phyloP scores from a whole-genome alignment of 768 basidiomycete genomes.

The Naganishia kalamii region DNA sequence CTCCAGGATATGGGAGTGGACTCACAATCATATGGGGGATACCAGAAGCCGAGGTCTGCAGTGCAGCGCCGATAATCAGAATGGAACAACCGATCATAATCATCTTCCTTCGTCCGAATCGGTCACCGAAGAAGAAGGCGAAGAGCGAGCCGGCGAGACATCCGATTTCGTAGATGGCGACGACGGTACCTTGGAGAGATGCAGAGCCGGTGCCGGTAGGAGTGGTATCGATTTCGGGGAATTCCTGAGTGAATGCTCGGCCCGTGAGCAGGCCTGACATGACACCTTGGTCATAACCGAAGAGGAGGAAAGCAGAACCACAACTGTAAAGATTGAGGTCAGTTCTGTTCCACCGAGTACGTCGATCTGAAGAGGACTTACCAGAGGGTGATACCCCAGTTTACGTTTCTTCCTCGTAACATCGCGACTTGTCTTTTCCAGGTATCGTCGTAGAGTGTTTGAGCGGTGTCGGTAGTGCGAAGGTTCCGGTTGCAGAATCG shows the following conservation, averaged over 20 bases:
- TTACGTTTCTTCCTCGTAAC: constrained; percentile 20
- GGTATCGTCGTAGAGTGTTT: background rate
- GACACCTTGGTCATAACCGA: constrained; percentile 45
- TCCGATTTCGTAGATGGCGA: constrained; percentile 37
- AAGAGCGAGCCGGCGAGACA: constrained; percentile 32
- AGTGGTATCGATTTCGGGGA: constrained; percentile 37
- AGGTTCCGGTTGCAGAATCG: background rate
- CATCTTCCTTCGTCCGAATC: constrained; percentile 25
- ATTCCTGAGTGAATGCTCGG: constrained; percentile 40
- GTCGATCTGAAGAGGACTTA: background rate
- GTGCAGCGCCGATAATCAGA: constrained; percentile 26
- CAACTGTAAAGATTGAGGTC: constrained; percentile 1
- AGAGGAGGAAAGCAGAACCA: constrained; percentile 27
- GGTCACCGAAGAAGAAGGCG: constrained; percentile 30
- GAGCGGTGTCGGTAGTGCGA: background rate
- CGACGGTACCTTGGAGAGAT: constrained; percentile 30
- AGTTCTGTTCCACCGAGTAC: background rate
- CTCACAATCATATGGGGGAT: constrained; percentile 20
- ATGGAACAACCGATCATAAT: constrained; percentile 32
- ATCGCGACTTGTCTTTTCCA: background rate
- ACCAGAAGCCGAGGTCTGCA: constrained; percentile 29
- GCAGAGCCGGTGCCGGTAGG: constrained; percentile 24
- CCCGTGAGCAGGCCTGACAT: constrained; percentile 44
- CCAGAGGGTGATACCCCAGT: constrained; percentile 29
- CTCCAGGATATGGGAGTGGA: background rate